phyloP scores from a whole-genome alignment of 768 basidiomycete species.

The Macrocybe gigantea region DNA sequence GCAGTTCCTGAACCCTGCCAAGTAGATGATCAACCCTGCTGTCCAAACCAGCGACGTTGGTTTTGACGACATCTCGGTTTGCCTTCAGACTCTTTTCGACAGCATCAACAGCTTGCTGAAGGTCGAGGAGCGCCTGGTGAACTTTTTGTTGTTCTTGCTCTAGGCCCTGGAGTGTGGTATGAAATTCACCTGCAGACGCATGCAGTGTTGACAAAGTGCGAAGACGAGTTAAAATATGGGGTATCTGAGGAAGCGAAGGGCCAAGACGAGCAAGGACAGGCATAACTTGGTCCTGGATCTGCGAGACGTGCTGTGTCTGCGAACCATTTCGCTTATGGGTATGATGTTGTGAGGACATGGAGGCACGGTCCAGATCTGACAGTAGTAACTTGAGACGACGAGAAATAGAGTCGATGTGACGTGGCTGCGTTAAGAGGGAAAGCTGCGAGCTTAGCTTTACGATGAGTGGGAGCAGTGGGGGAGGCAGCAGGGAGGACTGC shows the following conservation, averaged over 20 bases:
- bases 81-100: constrained; percentile 75
- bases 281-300: constrained; percentile 53
- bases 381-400: constrained; percentile 88
- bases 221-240: constrained; percentile 85
- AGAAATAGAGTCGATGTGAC: constrained; percentile 93
- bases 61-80: constrained; percentile 64
- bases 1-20: constrained; percentile 35
- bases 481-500: constrained; percentile 67
- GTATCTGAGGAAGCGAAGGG: constrained; percentile 74
- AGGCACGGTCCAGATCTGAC: constrained; percentile 85
- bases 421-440: constrained; percentile 85
- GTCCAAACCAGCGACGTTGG: constrained; percentile 72
- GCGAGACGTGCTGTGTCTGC: constrained; percentile 25
- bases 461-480: constrained; percentile 78
- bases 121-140: constrained; percentile 57
- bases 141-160: constrained; percentile 70
- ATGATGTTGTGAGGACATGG: constrained; percentile 40
- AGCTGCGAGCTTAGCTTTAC: constrained; percentile 81
- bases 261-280: constrained; percentile 66
- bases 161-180: constrained; percentile 54
- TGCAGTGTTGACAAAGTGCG: constrained; percentile 82
- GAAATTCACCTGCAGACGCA: constrained; percentile 74
- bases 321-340: constrained; percentile 39
- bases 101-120: constrained; percentile 59
- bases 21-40: constrained; percentile 35